Evolutionary conservation across 139 green algal species (phyloP).

Genomic region (Spirogloea muscicola): DNA sequence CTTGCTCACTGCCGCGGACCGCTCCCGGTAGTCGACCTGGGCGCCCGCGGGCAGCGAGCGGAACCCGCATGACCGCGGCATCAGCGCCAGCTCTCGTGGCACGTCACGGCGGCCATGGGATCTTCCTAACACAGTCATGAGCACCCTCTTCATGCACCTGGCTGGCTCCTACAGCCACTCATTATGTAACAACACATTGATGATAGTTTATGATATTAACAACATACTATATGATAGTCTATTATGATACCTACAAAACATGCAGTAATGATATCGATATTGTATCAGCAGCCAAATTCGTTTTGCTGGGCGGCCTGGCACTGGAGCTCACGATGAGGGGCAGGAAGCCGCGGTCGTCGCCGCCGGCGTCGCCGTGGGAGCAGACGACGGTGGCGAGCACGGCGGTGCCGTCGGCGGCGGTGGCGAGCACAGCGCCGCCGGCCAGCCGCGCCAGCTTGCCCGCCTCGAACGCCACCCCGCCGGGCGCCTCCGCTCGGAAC

Average conservation of each 20-base stretch:
- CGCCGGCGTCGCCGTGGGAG: background rate
- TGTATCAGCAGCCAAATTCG: background rate
- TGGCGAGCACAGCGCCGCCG: constrained; percentile 57
- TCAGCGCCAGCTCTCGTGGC: background rate
- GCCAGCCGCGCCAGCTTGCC: constrained; percentile 64
- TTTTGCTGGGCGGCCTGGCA: background rate
- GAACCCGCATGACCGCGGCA: background rate
- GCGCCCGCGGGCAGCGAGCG: background rate
- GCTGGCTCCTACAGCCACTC: background rate
- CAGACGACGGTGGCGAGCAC: constrained; percentile 63
- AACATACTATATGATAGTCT: background rate
- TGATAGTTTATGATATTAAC: background rate
- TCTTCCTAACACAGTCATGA: no score
- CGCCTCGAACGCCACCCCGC: constrained; percentile 58
- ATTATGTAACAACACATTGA: background rate
- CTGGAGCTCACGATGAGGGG: constrained; percentile 25
- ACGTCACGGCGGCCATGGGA: no score
- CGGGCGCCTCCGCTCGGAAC: background rate
- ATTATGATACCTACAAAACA: background rate
- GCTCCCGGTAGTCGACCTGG: constrained; percentile 77
- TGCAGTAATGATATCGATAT: constrained; percentile 1
- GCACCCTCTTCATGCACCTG: no score
- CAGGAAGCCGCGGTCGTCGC: constrained; percentile 25
- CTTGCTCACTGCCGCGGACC: constrained; percentile 55
- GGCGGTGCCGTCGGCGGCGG: constrained; percentile 52